Conservation (phyloP, 2,329 filamentous ascomycete genomes). For the Talaromyces sp. region DNA sequence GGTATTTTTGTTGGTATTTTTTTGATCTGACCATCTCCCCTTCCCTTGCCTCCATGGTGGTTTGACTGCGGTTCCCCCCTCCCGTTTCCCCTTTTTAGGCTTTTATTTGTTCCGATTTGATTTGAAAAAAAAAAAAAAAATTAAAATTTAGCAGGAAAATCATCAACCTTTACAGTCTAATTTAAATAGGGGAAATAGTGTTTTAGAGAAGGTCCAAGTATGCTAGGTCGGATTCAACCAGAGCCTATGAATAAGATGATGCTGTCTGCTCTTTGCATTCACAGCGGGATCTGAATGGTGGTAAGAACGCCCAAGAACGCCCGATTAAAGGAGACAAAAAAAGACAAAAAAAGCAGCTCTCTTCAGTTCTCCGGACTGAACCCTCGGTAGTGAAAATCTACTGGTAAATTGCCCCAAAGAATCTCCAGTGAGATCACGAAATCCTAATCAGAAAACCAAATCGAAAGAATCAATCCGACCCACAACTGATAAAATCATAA, state of each 20-base stretch:
- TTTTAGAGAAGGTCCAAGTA: background rate
- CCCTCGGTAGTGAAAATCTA: background rate
- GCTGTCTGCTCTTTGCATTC: too few species aligned
- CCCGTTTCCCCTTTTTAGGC: constrained; percentile 6
- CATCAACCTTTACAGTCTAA: too few species aligned
- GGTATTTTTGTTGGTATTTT: constrained; percentile 7
- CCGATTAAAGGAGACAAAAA: background rate
- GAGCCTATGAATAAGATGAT: too few species aligned
- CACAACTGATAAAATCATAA: background rate
- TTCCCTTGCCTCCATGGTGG: constrained; percentile 21
- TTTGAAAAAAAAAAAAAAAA: background rate
- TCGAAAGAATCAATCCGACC: background rate
- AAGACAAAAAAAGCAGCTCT: too few species aligned
- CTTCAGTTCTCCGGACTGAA: too few species aligned
- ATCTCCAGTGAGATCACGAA: constrained; percentile 1
- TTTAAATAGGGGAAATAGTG: background rate
- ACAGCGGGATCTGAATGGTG: too few species aligned
- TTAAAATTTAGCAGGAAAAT: background rate
- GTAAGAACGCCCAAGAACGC: too few species aligned
- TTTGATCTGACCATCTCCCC: constrained; percentile 1
- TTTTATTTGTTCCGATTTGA: constrained; percentile 8
- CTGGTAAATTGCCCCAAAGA: background rate
- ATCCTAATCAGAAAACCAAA: background rate
- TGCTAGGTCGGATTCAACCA: too few species aligned
- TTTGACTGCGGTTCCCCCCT: constrained; percentile 20